Base-by-base conservation (phyloP, 495 filamentous ascomycete genomes). In the Lophiotrema nucula region DNA sequence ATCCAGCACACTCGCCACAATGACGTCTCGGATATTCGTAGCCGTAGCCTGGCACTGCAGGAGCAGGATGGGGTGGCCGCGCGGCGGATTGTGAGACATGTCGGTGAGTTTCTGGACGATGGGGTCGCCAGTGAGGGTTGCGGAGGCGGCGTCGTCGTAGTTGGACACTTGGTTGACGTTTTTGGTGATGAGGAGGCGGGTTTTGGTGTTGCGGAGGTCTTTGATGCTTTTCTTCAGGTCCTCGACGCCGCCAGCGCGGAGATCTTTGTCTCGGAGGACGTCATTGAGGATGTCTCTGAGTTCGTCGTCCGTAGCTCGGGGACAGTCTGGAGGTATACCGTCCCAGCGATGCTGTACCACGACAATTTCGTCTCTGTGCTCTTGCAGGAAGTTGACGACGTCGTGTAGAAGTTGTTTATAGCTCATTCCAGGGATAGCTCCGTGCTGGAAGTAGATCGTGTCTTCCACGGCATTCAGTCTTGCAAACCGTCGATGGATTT, bases 1-100 rank as follows among this genome's bases (percentile, higher is more conserved):
- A 23, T 73, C 67, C 33, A 77, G 25, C 0, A 80, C 72, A 49
- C 73, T 77, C 45, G 76, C 75, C 1, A 72, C 70, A 31, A 80
- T 68, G 0, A 74, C 78, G 54, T 76, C 72, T 4, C 64, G 64
- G 42, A 79, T 78, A 54, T 79, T 80, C 5, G 76, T 75, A 25
- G 79, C 70, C 23, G 79, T 82, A 1, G 79, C 78, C 65, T 82
- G 79, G 46, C 77, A 80, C 64, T 82, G 79, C 52, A 81, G 69
- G 25, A 78, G 74, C 25, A 73, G 72, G 50, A 78, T 21, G 65
- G 72, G 45, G 69, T 72, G 27, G 67, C 74, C 15, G 50, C 58
- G 62, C 72, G 70, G 21, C 70, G 71, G 25, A 27, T 73, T 68
- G 3, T 61, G 44, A 0, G 64, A 69, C 53, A 82, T 68, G 22